Percentiles rank a stretch among this genome's conserved stretches.
These are phyloP conservation scores for Pochonia chlamydosporia DNA, from an alignment of 2,329 filamentous ascomycete genomes.

Conservation along the genomic window DNA sequence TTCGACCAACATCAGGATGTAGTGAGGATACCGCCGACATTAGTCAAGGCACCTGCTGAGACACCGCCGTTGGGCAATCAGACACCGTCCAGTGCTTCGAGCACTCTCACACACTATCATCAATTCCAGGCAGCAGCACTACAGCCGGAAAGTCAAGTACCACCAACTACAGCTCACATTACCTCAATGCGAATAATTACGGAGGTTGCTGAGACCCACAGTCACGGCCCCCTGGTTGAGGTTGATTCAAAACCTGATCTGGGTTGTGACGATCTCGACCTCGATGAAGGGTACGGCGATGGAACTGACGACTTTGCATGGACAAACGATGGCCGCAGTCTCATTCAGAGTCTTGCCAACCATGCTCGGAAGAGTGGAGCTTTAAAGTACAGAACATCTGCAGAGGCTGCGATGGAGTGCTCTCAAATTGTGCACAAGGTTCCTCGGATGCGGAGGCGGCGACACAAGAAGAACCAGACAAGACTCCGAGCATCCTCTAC, in stretches of 20 bases:
- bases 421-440: constrained; percentile 10
- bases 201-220: neutral
- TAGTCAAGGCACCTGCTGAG: neutral
- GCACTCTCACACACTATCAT: neutral
- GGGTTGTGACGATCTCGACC: constrained; percentile 1
- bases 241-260: neutral
- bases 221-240: neutral
- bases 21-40: neutral
- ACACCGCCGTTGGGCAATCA: no score
- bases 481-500: neutral
- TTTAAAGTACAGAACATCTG: constrained; percentile 8
- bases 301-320: constrained; percentile 7
- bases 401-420: constrained; percentile 11
- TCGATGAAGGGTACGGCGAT: constrained; percentile 10
- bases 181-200: neutral
- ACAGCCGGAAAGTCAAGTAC: neutral
- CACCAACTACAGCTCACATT: neutral
- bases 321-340: neutral
- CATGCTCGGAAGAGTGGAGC: constrained; percentile 5
- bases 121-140: neutral
- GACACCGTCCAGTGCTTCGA: neutral
- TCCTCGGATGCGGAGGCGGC: constrained; percentile 11
- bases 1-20: neutral
- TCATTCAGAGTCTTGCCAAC: constrained; percentile 2
- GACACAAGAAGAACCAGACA: constrained; percentile 6